Evolutionary conservation across 257 asterid genomes (phyloP), one percentile per base, ranked within the genome.

Genomic region (Buddleja alternifolia): DNA sequence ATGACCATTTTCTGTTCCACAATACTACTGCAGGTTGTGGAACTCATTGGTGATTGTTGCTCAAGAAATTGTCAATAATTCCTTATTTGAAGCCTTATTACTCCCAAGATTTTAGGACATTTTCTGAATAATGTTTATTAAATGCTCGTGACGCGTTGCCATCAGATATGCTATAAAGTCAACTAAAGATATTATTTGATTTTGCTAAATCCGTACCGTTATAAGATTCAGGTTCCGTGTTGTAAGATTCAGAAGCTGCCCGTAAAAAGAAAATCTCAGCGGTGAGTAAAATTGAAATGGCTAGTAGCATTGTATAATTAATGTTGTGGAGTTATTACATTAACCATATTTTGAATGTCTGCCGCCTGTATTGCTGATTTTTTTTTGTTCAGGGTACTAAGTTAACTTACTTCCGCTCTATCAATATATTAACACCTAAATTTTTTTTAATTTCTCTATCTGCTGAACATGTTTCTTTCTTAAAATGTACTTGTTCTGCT

Each of bases 11-110:
- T 77, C 59, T 84, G 80, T 81, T 84, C 83, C 82, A 65, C 80
- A 73, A 77, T 83, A 76, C 80, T 32, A 78, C 86, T 88, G 93
- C 95, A 90, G 97, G 93, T 82, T 78, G 78, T 79, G 81, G 86
- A 85, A 87, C 75, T 77, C 90, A 72, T 50, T 64, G 90, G 78
- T 85, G 91, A 77, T 76, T 78, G 80, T 85, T 88, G 92, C 80
- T 73, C 89, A 77, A 84, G 84, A 70, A 65, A 67, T 77, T 77
- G 66, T 46, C 81, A 76, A 63, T 81, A 75, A 50, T 60, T 81
- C 82, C 78, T 76, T 81, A 70, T 82, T 73, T 83, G 83, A 81
- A 71, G 88, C 86, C 80, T 77, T 60, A 71, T 67, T 69, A 66
- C 75, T 70, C 69, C 82, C 25, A 71, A 75, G 64, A 67, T 62